Evolutionary conservation across 2,329 filamentous ascomycete genomes (phyloP).

Genomic region (Penicillium sp.): DNA sequence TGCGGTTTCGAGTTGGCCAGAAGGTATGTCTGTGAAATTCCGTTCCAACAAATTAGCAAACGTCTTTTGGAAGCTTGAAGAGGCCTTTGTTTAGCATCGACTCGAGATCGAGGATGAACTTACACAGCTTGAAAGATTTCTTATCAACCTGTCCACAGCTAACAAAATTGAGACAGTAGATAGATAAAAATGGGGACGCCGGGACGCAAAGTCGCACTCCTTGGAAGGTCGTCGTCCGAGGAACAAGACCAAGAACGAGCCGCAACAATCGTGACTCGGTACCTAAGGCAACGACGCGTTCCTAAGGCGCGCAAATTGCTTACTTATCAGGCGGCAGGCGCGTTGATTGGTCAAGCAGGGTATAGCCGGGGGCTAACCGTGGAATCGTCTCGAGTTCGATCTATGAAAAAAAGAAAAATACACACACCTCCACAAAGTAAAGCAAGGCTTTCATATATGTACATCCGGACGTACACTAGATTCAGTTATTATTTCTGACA

Average conservation of each 20-base stretch:
- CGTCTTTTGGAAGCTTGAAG: background rate
- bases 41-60: slow-evolving; percentile 5
- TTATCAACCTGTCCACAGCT: slow-evolving; percentile 19
- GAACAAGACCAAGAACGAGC: slow-evolving; percentile 31
- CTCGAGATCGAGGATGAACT: slow-evolving; percentile 15
- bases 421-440: background rate
- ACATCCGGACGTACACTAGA: background rate
- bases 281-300: slow-evolving; percentile 32
- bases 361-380: background rate
- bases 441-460: background rate
- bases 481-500: background rate
- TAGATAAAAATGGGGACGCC: slow-evolving; percentile 19
- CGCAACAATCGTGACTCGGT: slow-evolving; percentile 16
- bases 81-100: slow-evolving; percentile 10
- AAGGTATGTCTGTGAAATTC: slow-evolving; percentile 12
- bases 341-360: slow-evolving; percentile 12
- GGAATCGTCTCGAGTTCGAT: slow-evolving; percentile 3
- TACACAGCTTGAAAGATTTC: slow-evolving; percentile 28
- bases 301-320: slow-evolving; percentile 22
- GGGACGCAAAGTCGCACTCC: slow-evolving; percentile 25
- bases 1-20: background rate
- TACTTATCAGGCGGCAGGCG: slow-evolving; percentile 8
- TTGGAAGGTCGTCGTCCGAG: slow-evolving; percentile 34
- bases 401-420: background rate
- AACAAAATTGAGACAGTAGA: slow-evolving; percentile 12